Evolutionary conservation across 371 early-diverging fungal genomes (phyloP), one percentile per base, ranked within the genome.

Genomic region (Apophysomyces trapeziformis): DNA sequence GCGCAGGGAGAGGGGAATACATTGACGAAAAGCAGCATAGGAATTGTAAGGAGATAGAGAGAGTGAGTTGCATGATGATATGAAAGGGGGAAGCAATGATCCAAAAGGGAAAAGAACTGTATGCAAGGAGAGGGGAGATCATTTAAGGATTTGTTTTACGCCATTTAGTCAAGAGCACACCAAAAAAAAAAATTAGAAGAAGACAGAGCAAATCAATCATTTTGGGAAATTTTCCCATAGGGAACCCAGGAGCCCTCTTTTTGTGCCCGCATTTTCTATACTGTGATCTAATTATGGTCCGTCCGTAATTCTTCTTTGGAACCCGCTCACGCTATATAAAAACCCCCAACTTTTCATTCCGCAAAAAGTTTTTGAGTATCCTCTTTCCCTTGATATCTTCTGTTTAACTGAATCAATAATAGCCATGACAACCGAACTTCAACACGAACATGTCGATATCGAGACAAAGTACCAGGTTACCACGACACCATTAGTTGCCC

Each of bases 401-500:
- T 50, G 11, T 50, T 21, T 21, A 50, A 18, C 9, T 50, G 7
- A 50, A 50, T 21, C 16, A 50, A 50, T 16, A 21, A 47, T 21
- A 16, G 3, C 54, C 16, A 50, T 50, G 54, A 50, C 36, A 61
- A 26, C 54, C 21, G 54, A 50, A 50, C 54, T 18, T 50, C 54
- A 50, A 50, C 54, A 50, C 54, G 54, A 50, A 50, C 54, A 50
- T 21, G 21, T 50, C 21, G 61, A 61, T 11, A 36, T 61, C 45
- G 61, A 61, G n/a, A 45, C 39, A 39, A 61, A 61, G 36, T 61
- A 61, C 59, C 38, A 60, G 21, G 54, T 50, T 21, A 50, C 66
- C 21, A 63, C 74, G n/a, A 56, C 65, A 39, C 57, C 65, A 16
- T 60, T 67, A 7, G 36, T 63, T 14, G 65, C 58, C 14, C 32